phyloP scores from a whole-genome alignment of 257 asterid genomes.

The Pogostemon cablin region DNA sequence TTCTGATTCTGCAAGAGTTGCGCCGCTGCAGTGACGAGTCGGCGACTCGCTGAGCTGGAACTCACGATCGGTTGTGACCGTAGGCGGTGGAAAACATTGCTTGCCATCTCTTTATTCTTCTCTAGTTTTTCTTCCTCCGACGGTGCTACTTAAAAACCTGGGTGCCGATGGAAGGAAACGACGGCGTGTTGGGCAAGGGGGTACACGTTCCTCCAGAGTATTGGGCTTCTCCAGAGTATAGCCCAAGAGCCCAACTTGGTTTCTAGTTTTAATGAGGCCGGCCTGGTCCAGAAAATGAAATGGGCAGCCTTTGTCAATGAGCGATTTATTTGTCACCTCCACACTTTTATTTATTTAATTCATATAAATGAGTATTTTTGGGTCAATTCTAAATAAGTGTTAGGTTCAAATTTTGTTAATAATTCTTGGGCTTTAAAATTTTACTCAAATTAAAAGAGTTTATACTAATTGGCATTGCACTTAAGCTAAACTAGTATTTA shows the following conservation, averaged over 20 bases:
- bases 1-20: conserved; percentile 44
- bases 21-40: conserved; percentile 54
- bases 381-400: too few species aligned
- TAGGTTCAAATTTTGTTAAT: too few species aligned
- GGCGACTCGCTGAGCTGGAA: conserved; percentile 37
- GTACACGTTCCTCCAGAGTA: conserved; percentile 13
- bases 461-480: too few species aligned
- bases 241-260: too few species aligned
- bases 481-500: too few species aligned
- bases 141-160: neutral
- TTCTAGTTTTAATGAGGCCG: neutral
- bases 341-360: too few species aligned
- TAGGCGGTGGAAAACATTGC: conserved; percentile 44
- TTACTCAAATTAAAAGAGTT: too few species aligned
- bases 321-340: too few species aligned
- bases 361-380: too few species aligned
- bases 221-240: too few species aligned
- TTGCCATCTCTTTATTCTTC: conserved; percentile 48
- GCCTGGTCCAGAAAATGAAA: neutral
- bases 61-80: conserved; percentile 42
- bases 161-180: neutral
- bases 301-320: too few species aligned
- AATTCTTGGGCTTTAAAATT: too few species aligned
- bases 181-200: conserved; percentile 33
- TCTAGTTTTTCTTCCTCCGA: neutral